Conservation (phyloP, 306 rosid genomes). For the Macrotyloma uniflorum region DNA sequence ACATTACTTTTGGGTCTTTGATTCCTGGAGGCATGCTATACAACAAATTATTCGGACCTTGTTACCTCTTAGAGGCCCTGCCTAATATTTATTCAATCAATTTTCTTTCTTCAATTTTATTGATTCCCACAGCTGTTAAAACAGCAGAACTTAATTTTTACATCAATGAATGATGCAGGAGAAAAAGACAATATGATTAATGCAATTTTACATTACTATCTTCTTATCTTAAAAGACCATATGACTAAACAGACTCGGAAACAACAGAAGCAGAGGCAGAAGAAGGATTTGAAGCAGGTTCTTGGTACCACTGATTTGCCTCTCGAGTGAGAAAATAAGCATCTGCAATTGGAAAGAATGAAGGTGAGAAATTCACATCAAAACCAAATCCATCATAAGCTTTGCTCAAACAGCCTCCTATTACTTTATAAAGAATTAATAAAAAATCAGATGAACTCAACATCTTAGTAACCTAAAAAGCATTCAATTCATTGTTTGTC, state of each 20-base stretch:
- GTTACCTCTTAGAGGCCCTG: background rate
- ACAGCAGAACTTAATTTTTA: background rate
- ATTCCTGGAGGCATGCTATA: no score
- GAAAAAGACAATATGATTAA: background rate
- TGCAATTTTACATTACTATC: conserved; percentile 13
- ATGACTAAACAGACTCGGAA: conserved; percentile 43
- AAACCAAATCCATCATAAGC: conserved; percentile 21
- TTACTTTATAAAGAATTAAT: no score
- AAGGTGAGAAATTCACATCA: conserved; percentile 12
- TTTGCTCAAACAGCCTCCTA: background rate
- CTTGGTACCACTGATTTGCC: conserved; percentile 79
- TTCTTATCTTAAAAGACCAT: conserved; percentile 12
- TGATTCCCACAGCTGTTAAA: background rate
- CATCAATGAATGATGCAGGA: background rate
- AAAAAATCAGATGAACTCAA: background rate
- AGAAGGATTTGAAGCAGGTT: conserved; percentile 68
- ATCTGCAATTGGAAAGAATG: conserved; percentile 60
- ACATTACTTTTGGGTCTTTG: background rate
- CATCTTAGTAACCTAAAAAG: background rate
- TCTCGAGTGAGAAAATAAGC: conserved; percentile 85
- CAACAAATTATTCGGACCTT: background rate
- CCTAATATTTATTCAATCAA: background rate
- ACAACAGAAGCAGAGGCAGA: conserved; percentile 38
- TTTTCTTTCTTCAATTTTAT: background rate
- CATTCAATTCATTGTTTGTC: background rate